Evolutionary conservation across 164 flowering plant species (phyloP).

Genomic region (Platanus orientalis): DNA sequence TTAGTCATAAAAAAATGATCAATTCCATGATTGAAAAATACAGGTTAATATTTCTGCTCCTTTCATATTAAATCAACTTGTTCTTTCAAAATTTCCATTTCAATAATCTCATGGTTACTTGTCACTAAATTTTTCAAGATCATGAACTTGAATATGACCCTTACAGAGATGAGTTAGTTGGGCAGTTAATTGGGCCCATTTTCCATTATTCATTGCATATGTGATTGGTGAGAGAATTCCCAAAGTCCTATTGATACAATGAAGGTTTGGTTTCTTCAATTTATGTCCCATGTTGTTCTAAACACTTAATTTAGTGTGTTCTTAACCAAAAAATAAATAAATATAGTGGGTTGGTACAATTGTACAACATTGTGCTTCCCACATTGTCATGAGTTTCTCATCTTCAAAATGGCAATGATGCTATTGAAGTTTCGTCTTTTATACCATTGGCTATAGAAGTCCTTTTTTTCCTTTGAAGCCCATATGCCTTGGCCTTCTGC

Average conservation of each 20-base stretch:
- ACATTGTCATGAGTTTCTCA: too few relatives aligned
- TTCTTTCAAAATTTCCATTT: background rate
- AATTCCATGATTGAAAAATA: conserved; percentile 84
- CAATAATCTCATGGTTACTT: background rate
- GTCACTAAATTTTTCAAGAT: conserved; percentile 3
- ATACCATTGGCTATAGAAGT: too few relatives aligned
- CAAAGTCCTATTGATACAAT: background rate
- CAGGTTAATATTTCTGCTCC: conserved; percentile 7
- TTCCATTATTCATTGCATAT: conserved; percentile 1
- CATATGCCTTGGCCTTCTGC: too few relatives aligned
- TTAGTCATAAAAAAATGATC: conserved; percentile 90
- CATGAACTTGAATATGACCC: background rate
- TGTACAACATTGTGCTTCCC: too few relatives aligned
- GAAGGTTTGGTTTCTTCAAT: background rate
- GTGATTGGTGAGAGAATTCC: background rate
- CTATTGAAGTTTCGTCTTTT: background rate
- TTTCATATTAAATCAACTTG: background rate
- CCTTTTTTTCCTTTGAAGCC: too few relatives aligned
- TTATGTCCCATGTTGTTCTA: background rate
- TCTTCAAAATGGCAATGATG: background rate
- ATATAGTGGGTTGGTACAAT: too few relatives aligned
- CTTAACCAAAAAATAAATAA: too few relatives aligned
- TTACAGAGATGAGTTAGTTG: background rate
- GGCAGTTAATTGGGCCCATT: too few relatives aligned
- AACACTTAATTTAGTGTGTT: conserved; percentile 2